Evolutionary conservation across 2,329 filamentous ascomycete genomes (phyloP).

Genomic region (Aspergillus niger): DNA sequence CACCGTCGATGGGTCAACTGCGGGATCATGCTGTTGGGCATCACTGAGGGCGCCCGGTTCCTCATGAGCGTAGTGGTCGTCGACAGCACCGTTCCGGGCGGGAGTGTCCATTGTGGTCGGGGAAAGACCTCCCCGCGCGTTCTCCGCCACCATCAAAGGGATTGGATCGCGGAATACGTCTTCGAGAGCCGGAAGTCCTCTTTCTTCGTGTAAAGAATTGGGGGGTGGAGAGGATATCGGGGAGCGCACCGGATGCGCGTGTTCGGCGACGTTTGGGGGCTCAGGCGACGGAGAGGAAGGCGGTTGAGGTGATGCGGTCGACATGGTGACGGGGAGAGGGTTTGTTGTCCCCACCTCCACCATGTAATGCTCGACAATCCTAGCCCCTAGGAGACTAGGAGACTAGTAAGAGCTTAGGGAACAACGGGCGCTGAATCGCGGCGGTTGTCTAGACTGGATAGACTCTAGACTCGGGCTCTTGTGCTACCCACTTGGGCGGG

Average conservation of each 20-base stretch:
- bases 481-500: slow-evolving; percentile 16
- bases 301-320: slow-evolving; percentile 28
- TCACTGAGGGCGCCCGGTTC: slow-evolving; percentile 19
- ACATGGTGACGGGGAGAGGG: slow-evolving; percentile 34
- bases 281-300: slow-evolving; percentile 17
- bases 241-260: slow-evolving; percentile 24
- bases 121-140: slow-evolving; percentile 28
- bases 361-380: background rate
- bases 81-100: slow-evolving; percentile 17
- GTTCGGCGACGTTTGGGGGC: slow-evolving; percentile 26
- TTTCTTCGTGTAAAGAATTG: slow-evolving; percentile 37
- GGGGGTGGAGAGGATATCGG: slow-evolving; percentile 34
- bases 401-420: background rate
- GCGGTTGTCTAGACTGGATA: background rate
- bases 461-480: background rate
- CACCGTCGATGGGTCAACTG: slow-evolving; percentile 13
- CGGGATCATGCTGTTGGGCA: slow-evolving; percentile 19
- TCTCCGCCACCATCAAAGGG: slow-evolving; percentile 35
- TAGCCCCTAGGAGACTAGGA: background rate
- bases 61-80: slow-evolving; percentile 19
- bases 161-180: slow-evolving; percentile 30
- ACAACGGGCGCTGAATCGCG: background rate
- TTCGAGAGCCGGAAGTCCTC: slow-evolving; percentile 31
- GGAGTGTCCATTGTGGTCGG: slow-evolving; percentile 25
- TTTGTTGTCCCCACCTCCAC: slow-evolving; percentile 31